Evolutionary conservation across 768 basidiomycete genomes (phyloP).

Genomic region (Tricholoma matsutake): DNA sequence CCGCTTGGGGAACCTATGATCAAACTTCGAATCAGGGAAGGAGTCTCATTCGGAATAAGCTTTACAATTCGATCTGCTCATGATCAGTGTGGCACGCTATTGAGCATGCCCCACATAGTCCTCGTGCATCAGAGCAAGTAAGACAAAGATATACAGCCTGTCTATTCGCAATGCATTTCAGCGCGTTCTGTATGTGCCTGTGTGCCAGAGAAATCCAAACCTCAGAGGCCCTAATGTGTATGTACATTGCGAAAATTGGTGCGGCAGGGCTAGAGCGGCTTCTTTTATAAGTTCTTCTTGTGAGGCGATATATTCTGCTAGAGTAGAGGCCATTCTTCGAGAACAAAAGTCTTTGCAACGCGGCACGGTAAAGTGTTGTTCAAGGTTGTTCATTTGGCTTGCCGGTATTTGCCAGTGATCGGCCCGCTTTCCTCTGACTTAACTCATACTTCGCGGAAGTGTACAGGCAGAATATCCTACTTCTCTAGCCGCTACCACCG

Average conservation of each 20-base stretch:
- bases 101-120: conserved; percentile 81
- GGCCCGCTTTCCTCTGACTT: too few species aligned
- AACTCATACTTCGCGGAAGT: too few species aligned
- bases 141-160: conserved; percentile 83
- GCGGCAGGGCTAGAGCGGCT: conserved; percentile 56
- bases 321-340: conserved; percentile 31
- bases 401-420: too few species aligned
- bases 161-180: conserved; percentile 29
- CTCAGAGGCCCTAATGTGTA: conserved; percentile 55
- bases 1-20: conserved; percentile 70
- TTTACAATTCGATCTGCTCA: conserved; percentile 77
- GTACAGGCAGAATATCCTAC: too few species aligned
- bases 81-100: conserved; percentile 86
- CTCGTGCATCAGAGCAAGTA: conserved; percentile 64
- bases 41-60: background rate
- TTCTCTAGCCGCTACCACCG: too few species aligned
- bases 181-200: conserved; percentile 5
- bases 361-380: too few species aligned
- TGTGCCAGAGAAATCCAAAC: conserved; percentile 22
- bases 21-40: conserved; percentile 7
- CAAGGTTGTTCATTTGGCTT: too few species aligned
- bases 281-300: conserved; percentile 49
- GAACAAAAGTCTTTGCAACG: background rate
- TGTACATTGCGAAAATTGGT: conserved; percentile 65
- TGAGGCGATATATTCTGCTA: conserved; percentile 43